Conservation (phyloP, 2,329 filamentous ascomycete species). For the Aspergillus sp. region DNA sequence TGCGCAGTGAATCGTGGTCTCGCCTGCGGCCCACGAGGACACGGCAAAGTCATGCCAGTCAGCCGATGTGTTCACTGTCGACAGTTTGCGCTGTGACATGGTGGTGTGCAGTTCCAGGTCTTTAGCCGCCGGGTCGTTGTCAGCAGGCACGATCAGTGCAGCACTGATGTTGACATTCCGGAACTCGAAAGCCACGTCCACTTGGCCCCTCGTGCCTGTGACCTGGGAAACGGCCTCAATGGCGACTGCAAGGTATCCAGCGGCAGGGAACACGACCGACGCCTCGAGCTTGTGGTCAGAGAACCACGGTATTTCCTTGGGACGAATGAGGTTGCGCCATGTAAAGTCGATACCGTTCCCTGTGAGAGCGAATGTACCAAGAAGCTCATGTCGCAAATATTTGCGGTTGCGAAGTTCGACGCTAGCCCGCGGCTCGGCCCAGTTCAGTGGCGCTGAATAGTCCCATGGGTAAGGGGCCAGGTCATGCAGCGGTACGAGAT, state of each 20-base stretch:
- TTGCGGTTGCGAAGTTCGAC: background rate
- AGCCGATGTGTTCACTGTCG: background rate
- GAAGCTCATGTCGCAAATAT: background rate
- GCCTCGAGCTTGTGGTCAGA: background rate
- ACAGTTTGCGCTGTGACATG: background rate
- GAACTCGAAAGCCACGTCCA: conserved; percentile 6
- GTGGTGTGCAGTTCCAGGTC: background rate
- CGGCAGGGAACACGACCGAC: background rate
- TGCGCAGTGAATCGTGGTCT: no score
- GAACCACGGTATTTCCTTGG: background rate
- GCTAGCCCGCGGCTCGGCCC: conserved; percentile 3
- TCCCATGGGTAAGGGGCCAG: conserved; percentile 8
- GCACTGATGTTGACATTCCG: conserved; percentile 6
- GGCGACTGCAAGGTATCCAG: background rate
- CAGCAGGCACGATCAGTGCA: background rate
- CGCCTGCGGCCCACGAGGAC: background rate
- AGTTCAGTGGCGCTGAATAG: conserved; percentile 3
- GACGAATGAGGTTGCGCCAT: background rate
- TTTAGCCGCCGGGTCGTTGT: background rate
- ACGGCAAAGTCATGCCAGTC: background rate
- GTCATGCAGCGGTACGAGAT: background rate
- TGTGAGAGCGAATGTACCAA: background rate
- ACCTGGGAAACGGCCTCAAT: background rate
- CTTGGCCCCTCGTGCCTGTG: no score
- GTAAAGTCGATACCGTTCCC: background rate